phyloP scores from a whole-genome alignment of 441 rosid species.

The Raphanus hybrid region DNA sequence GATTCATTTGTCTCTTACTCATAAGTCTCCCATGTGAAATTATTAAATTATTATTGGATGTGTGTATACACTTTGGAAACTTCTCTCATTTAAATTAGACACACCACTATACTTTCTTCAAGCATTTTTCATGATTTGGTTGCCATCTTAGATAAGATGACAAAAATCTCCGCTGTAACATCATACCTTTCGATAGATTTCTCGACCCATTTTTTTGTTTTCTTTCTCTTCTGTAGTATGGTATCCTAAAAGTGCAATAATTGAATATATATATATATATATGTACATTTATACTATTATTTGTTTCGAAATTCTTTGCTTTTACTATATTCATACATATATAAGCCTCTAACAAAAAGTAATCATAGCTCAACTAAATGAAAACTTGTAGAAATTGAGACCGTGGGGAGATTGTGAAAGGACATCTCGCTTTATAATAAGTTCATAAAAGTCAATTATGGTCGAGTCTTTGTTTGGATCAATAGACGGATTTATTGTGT shows the following conservation, averaged over 20 bases:
- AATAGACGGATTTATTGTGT: not conserved
- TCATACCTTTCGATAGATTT: slow-evolving; percentile 44
- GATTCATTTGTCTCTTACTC: slow-evolving; percentile 44
- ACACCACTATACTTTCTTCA: slow-evolving; percentile 39
- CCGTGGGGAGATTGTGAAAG: not conserved
- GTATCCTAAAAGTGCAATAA: slow-evolving; percentile 33
- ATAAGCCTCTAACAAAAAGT: slow-evolving; percentile 3
- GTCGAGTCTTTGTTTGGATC: not conserved
- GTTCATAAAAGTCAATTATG: slow-evolving; percentile 14
- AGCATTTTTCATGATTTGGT: slow-evolving; percentile 42
- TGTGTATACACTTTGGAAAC: slow-evolving; percentile 40
- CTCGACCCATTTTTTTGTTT: slow-evolving; percentile 15
- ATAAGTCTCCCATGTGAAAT: slow-evolving; percentile 45
- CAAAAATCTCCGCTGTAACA: slow-evolving; percentile 42
- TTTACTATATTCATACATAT: not conserved
- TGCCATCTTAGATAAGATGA: slow-evolving; percentile 42
- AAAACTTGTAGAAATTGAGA: not conserved
- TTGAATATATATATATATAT: slow-evolving; percentile 3
- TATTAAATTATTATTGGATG: slow-evolving; percentile 22
- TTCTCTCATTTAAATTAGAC: slow-evolving; percentile 46
- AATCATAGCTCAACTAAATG: slow-evolving; percentile 11
- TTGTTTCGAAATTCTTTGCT: slow-evolving; percentile 16
- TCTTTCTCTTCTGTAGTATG: slow-evolving; percentile 16
- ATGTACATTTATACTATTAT: not conserved
- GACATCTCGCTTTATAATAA: slow-evolving; percentile 14